Base-by-base conservation (phyloP, 2,329 filamentous ascomycete species). In the Aureobasidium sp. region DNA sequence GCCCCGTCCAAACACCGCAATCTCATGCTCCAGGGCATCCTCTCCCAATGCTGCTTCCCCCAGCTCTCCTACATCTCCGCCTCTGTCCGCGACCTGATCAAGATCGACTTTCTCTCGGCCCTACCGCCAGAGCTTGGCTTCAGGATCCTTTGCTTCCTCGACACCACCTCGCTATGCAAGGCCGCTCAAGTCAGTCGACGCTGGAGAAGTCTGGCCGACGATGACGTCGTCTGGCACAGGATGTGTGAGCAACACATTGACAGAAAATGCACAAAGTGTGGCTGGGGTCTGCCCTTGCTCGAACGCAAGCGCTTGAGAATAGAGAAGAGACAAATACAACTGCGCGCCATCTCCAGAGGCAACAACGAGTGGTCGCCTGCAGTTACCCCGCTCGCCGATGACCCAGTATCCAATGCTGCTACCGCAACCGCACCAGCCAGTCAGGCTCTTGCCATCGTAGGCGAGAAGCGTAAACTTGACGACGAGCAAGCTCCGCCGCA, bases 171-270 rank as follows among this genome's bases (percentile, higher is more conserved):
- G 0, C 82, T 99, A 0, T 97, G 94, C 79, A 96, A 96, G 74
- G 93, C 94, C 1, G 91, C 94, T 0, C 92, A 97, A 74, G 94
- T 99, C 61, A 97, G 91, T 72, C 85, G 87, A 63, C 83, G 87
- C 68, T 99, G 94, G 94, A 84, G 90, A 65, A 84, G 84, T 62
- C 79, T 99, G 44, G 93, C 94, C n/a, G 94, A 97, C 69, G 93
- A 97, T 71, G 93, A 99, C 73, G 89, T 96, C 9, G 93, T 99
- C 4, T 99, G 94, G 94, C 90, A 97, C 72, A 89, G 88, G 66
- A 97, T 97, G 92, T 99, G 94, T 72, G 91, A 96, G 74, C 93
- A 97, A 72, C 92, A 96, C 74, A 95, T 97, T 68, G 90, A 95
- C 72, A 82, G 91, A 64, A 96, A 96, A 72, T 97, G 92, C 74